phyloP scores from a whole-genome alignment of 331 rosid genomes.

The Malus hybrid region DNA sequence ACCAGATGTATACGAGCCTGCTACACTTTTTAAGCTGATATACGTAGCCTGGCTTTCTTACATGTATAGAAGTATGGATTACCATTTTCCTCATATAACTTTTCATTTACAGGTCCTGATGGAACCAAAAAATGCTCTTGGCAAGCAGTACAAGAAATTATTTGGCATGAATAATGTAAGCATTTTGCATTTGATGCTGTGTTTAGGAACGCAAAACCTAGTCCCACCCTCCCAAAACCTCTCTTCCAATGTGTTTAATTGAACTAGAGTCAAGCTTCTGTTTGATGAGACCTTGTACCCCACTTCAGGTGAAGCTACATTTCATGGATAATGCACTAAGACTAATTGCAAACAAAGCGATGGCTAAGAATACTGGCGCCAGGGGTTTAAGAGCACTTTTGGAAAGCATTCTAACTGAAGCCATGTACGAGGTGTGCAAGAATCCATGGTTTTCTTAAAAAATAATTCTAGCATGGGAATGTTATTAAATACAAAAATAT shows the following conservation, averaged over 20 bases:
- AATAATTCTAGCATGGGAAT: neutral
- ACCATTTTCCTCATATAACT: neutral
- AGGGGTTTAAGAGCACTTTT: slow-evolving; percentile 86
- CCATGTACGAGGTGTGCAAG: slow-evolving; percentile 80
- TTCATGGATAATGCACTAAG: slow-evolving; percentile 69
- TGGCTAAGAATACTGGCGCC: slow-evolving; percentile 90
- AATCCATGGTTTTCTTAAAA: neutral
- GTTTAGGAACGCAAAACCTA: too few species aligned
- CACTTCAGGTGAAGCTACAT: slow-evolving; percentile 78
- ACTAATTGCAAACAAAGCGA: slow-evolving; percentile 74
- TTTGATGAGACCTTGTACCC: neutral
- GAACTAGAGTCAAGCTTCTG: neutral
- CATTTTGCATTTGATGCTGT: neutral
- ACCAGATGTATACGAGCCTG: too few species aligned
- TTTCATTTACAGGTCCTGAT: slow-evolving; percentile 62
- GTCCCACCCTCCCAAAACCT: neutral
- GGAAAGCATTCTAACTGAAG: slow-evolving; percentile 79
- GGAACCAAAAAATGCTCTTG: slow-evolving; percentile 92
- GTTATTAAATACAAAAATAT: neutral
- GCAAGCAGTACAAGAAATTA: slow-evolving; percentile 91
- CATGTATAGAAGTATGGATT: neutral
- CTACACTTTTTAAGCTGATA: too few species aligned
- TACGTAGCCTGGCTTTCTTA: neutral
- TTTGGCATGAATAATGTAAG: slow-evolving; percentile 88
- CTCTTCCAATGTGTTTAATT: neutral